Evolutionary conservation across 768 basidiomycete genomes (phyloP), one percentile per base, ranked within the genome.

Genomic region (Lentinula guzmanii): DNA sequence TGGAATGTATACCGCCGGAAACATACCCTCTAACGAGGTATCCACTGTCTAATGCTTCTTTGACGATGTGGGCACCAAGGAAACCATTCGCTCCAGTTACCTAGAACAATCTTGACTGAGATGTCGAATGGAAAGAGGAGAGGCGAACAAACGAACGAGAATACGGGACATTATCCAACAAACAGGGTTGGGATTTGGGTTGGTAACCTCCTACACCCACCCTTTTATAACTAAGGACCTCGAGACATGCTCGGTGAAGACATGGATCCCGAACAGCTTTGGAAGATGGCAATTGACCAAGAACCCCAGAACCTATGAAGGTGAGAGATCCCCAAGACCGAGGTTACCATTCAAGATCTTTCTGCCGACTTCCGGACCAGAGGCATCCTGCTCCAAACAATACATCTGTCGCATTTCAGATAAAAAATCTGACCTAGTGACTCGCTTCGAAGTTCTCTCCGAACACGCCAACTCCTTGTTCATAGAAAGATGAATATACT

Each of bases 31-130:
- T 51, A 52, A 67, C 66, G 24, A 53, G 33, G 43, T 64, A 66
- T n/a, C 66, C 66, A 31, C 50, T 61, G 18, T 63, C 60, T 4
- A 67, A 58, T 9, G 61, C 53, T 50, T 65, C 61, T 3, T 55
- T 48, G 24, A 67, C 66, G 18, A 67, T 54, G 48, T 67, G 66
- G 16, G 63, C 33, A 16, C 60, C 66, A 21, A 67, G 46, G 39
- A 67, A 67, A 13, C 66, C 66, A 41, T 66, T 62, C 16, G 54
- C 61, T 11, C 66, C 66, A 28, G 66, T 66, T 10, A 67, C 65
- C 63, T 64, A 41, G 21, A 54, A 24, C n/a, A 24, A 16, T 34
- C 13, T 18, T 2, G 7, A 15, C 10, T 33, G 7, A 35, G 31
- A 52, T 52, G 28, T 21, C 18, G 34, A 39, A 13, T 8, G 21